Evolutionary conservation across 257 asterid genomes (phyloP), one percentile per base, ranked within the genome.

Genomic region (Solanum neorickii): DNA sequence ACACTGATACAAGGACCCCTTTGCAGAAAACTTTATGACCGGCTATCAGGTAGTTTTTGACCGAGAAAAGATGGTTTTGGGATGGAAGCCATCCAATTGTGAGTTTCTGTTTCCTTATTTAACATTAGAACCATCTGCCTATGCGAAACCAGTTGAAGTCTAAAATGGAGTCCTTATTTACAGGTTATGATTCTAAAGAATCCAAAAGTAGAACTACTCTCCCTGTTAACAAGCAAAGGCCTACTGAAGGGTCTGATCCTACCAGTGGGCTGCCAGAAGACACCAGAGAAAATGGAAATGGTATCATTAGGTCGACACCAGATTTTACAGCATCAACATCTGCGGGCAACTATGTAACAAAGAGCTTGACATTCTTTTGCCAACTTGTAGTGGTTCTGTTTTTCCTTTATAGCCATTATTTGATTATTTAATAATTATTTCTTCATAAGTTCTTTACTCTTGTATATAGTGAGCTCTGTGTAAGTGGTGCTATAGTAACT

Each of bases 11-110:
- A 23, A 77, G 83, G 9, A 44, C 25, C 84, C 84, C 9, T 90
- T 29, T 47, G 76, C 96, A 97, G 99, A 97, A 91, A 96, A 97
- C 86, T 96, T 96, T 44, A 96, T 96, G 99, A 90, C 95, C 42
- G 99, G 98, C 68, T 92, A 97, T 65, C 96, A 97, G 18, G 86
- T 96, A 3, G 91, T 94, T 85, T 97, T 97, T 82, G 96, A 97
- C 86, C 94, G 98, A 2, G 99, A 96, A 91, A 94, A 94, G 89
- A 94, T 93, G 96, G 92, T 91, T 88, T 86, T 97, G 93, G 98
- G 99, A 13, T 97, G 99, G 99, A 93, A 90, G 87, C 93, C 90
- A 66, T 91, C 99, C 1, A 77, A 91, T 88, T 97, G 99, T 97
- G 88, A 94, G 99, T 92, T 84, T 31, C 12, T 23, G 20, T 56